Evolutionary conservation across 495 filamentous ascomycete species (phyloP).

Genomic region (Sporormia fimetaria): DNA sequence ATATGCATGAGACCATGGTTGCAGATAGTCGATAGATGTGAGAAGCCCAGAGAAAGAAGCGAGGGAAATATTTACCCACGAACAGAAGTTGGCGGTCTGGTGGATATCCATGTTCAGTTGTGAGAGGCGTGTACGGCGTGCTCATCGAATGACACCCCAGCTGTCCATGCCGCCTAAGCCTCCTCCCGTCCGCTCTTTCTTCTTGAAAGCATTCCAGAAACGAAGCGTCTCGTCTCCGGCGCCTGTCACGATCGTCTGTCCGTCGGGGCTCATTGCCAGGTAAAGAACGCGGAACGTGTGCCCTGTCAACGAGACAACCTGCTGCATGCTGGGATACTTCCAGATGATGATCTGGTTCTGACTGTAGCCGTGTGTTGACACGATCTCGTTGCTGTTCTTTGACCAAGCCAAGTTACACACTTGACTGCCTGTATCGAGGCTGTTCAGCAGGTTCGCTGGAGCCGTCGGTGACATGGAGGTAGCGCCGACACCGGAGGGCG

Average conservation of each 20-base stretch:
- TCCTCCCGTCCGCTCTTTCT: slow-evolving; percentile 37
- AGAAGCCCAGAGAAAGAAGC: too few relatives aligned
- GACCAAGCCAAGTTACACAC: slow-evolving; percentile 96
- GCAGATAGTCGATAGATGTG: too few relatives aligned
- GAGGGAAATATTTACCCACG: too few relatives aligned
- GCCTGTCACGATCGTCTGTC: slow-evolving; percentile 84
- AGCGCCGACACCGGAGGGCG: slow-evolving; percentile 9
- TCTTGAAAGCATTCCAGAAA: slow-evolving; percentile 93
- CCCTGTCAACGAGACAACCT: slow-evolving; percentile 85
- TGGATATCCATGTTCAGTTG: too few relatives aligned
- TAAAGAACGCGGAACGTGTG: slow-evolving; percentile 96
- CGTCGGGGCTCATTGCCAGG: slow-evolving; percentile 93
- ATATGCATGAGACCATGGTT: too few relatives aligned
- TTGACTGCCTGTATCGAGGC: slow-evolving; percentile 82
- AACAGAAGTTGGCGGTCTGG: too few relatives aligned
- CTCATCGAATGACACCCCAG: slow-evolving; percentile 23
- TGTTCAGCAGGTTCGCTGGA: slow-evolving; percentile 25
- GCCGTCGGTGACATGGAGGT: slow-evolving; percentile 12
- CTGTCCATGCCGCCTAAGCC: slow-evolving; percentile 24
- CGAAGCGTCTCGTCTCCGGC: slow-evolving; percentile 91
- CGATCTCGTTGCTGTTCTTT: slow-evolving; percentile 91
- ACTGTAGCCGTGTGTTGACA: slow-evolving; percentile 92
- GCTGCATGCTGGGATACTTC: slow-evolving; percentile 97
- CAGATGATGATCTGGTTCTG: slow-evolving; percentile 98
- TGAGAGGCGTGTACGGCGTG: neutral